phyloP scores from a whole-genome alignment of 2,329 filamentous ascomycete genomes.

The Aschersonia sp. region DNA sequence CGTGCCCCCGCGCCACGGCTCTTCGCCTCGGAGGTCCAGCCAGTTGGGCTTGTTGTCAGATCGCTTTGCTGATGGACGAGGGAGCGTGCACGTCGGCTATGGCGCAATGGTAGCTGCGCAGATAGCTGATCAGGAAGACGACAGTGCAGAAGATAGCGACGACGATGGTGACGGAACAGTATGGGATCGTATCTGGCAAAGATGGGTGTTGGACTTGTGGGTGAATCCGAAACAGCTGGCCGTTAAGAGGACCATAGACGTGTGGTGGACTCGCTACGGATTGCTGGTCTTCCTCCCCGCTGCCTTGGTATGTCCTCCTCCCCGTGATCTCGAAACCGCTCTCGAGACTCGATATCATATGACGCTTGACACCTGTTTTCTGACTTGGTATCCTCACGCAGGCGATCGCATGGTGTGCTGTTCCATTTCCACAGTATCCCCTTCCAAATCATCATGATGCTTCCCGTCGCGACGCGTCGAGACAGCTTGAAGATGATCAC shows the following conservation, averaged over 20 bases:
- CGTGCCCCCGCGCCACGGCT: constrained; percentile 31
- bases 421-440: constrained; percentile 51
- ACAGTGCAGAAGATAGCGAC: constrained; percentile 13
- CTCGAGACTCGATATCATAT: no score
- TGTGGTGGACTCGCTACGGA: constrained; percentile 50
- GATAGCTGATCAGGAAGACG: constrained; percentile 11
- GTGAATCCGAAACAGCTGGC: constrained; percentile 43
- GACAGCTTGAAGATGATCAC: constrained; percentile 3
- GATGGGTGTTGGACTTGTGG: constrained; percentile 37
- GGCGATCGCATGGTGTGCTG: constrained; percentile 50
- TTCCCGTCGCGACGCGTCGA: no score
- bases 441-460: constrained; percentile 24
- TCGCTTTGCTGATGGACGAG: constrained; percentile 20
- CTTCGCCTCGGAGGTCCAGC: constrained; percentile 14
- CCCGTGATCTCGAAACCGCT: no score
- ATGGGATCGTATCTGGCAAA: constrained; percentile 20
- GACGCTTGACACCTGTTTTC: not conserved
- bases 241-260: constrained; percentile 42
- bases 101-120: constrained; percentile 34
- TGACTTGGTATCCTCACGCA: constrained; percentile 10
- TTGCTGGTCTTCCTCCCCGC: constrained; percentile 48
- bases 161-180: constrained; percentile 11
- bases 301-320: constrained; percentile 30
- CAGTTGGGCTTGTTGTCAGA: constrained; percentile 26
- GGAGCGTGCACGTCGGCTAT: constrained; percentile 43